Evolutionary conservation across 805 yeast genomes (phyloP).

Genomic region (Spathaspora girioi): DNA sequence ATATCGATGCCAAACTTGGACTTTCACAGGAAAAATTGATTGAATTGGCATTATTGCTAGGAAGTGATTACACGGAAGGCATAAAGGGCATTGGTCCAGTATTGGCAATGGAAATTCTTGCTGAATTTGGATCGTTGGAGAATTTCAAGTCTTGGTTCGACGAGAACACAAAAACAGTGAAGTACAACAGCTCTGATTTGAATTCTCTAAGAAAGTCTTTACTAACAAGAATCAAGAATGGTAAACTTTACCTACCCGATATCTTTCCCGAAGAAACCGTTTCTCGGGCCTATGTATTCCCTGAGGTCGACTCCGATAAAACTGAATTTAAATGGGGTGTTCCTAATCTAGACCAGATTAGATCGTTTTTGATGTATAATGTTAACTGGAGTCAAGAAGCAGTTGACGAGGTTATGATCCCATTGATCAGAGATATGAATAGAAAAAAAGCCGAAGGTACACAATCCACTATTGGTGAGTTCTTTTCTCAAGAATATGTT

Average conservation of each 20-base stretch:
- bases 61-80: conserved; percentile 95
- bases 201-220: conserved; percentile 55
- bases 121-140: conserved; percentile 62
- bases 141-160: conserved; percentile 56
- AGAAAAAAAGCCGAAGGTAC: conserved; percentile 49
- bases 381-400: conserved; percentile 78
- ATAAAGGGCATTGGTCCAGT: conserved; percentile 93
- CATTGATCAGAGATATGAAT: conserved; percentile 78
- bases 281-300: conserved; percentile 67
- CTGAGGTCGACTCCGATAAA: conserved; percentile 80
- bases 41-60: conserved; percentile 77
- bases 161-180: conserved; percentile 34
- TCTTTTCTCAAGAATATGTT: conserved; percentile 59
- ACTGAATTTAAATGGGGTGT: conserved; percentile 86
- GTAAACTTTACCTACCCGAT: conserved; percentile 53
- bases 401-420: conserved; percentile 81
- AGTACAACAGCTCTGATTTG: conserved; percentile 22
- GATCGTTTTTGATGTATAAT: conserved; percentile 63
- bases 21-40: conserved; percentile 62
- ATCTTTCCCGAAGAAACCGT: conserved; percentile 71
- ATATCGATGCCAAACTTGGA: conserved; percentile 62
- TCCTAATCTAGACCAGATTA: conserved; percentile 77
- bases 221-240: conserved; percentile 49
- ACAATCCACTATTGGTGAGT: conserved; percentile 62
- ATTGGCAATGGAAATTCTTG: conserved; percentile 81